These are phyloP conservation scores for Lepidium sativum DNA, from an alignment of 345 rosid species.

Conservation along the genomic window DNA sequence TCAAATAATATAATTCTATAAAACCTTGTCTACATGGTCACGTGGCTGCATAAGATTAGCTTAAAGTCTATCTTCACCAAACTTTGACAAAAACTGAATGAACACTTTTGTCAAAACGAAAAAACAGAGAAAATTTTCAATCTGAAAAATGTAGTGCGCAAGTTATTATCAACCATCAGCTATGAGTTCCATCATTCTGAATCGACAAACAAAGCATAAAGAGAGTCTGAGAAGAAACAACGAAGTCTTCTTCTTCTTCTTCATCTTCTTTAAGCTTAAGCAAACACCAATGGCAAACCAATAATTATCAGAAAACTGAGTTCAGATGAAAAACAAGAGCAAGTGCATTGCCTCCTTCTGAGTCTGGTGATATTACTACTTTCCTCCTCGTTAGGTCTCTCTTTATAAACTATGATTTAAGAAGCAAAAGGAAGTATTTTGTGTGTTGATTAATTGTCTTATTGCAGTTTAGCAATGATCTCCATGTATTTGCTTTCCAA, in stretches of 20 bases:
- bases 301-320: neutral
- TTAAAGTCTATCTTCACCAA: neutral
- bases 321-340: constrained; percentile 1
- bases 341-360: constrained; percentile 24
- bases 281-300: constrained; percentile 11
- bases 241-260: neutral
- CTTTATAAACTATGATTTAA: neutral
- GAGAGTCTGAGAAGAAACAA: neutral
- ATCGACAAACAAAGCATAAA: neutral
- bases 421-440: neutral
- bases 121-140: neutral
- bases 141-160: constrained; percentile 13
- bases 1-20: too few species aligned
- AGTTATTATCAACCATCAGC: neutral
- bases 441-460: neutral
- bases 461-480: constrained; percentile 24
- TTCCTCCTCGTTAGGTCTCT: constrained; percentile 23
- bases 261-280: constrained; percentile 6
- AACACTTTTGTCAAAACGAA: neutral
- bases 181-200: neutral
- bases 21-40: too few species aligned
- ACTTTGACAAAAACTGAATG: neutral
- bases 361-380: constrained; percentile 25
- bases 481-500: constrained; percentile 25
- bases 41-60: neutral